Conservation (phyloP, 129 eudicot species). For the Flaveria ramosissima region DNA sequence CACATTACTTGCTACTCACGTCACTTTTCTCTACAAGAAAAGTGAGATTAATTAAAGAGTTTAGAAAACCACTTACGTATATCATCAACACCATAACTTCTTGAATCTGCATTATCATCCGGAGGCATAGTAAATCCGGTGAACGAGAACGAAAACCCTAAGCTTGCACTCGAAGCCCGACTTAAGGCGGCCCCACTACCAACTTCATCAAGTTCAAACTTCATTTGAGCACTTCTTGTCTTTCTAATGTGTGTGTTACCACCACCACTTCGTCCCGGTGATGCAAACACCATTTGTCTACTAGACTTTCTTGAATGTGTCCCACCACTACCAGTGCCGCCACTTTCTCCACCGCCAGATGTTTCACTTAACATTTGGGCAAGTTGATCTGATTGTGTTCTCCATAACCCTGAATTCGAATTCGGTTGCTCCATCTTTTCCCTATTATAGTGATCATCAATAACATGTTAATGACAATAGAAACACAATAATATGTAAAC, state of each 20-base stretch:
- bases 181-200: constrained; percentile 86
- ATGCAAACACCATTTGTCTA: constrained; percentile 41
- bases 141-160: constrained; percentile 84
- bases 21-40: neutral
- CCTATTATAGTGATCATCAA: constrained; percentile 16
- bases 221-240: constrained; percentile 86
- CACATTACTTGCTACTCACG: constrained; percentile 23
- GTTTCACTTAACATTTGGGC: constrained; percentile 37
- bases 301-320: constrained; percentile 72
- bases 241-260: constrained; percentile 70
- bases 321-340: constrained; percentile 37
- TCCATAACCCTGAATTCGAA: constrained; percentile 44
- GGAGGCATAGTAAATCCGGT: constrained; percentile 88
- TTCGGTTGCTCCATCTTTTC: constrained; percentile 47
- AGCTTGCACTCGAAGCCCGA: constrained; percentile 92
- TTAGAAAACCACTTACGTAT: constrained; percentile 49
- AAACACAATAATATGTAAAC: neutral
- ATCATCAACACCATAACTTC: constrained; percentile 77
- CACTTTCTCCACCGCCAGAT: constrained; percentile 31
- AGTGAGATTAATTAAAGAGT: neutral
- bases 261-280: constrained; percentile 57
- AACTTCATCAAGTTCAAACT: constrained; percentile 68
- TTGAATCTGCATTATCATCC: constrained; percentile 66
- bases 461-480: neutral
- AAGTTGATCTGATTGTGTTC: constrained; percentile 83